Percentiles rank a stretch among this genome's conserved stretches.
phyloP scores from a whole-genome alignment of 1,284 basidiomycete genomes.

The Rhizoctonia solani region DNA sequence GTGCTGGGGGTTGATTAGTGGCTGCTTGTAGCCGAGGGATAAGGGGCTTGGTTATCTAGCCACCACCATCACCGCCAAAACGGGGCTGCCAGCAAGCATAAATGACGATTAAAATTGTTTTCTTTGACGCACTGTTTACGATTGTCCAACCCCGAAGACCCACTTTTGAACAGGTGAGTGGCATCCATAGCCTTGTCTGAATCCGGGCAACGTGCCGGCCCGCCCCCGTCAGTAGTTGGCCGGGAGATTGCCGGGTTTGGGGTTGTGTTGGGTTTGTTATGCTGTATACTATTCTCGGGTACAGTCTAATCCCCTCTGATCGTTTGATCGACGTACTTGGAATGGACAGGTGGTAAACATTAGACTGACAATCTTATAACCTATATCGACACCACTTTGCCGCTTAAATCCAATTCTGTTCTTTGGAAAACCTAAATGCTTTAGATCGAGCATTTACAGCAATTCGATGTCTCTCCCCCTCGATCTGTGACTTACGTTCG shows the following conservation, averaged over 20 bases:
- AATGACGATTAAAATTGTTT: conserved; percentile 30
- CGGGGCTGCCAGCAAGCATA: not conserved
- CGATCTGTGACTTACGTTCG: not conserved
- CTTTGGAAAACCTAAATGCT: too few species aligned
- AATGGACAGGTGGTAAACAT: too few species aligned
- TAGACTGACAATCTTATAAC: too few species aligned
- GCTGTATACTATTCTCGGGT: not conserved
- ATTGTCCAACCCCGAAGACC: conserved; percentile 35
- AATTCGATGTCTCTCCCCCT: not conserved
- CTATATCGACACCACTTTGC: too few species aligned
- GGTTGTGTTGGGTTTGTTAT: not conserved
- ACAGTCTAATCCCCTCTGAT: not conserved
- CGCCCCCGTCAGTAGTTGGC: too few species aligned
- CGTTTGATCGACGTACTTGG: too few species aligned
- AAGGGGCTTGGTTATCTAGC: not conserved
- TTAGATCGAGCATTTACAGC: too few species aligned
- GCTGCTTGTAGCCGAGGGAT: too few species aligned
- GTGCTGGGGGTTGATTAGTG: too few species aligned
- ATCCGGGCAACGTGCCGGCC: too few species aligned
- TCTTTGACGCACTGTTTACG: conserved; percentile 38
- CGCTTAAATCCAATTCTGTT: too few species aligned
- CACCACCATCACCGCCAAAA: not conserved
- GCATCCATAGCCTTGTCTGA: not conserved
- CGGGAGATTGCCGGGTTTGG: too few species aligned
- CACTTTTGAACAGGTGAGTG: conserved; percentile 32